Evolutionary conservation across 108 stramenopile genomes (phyloP), one percentile per base, ranked within the genome.

Genomic region (Seminavis robusta): DNA sequence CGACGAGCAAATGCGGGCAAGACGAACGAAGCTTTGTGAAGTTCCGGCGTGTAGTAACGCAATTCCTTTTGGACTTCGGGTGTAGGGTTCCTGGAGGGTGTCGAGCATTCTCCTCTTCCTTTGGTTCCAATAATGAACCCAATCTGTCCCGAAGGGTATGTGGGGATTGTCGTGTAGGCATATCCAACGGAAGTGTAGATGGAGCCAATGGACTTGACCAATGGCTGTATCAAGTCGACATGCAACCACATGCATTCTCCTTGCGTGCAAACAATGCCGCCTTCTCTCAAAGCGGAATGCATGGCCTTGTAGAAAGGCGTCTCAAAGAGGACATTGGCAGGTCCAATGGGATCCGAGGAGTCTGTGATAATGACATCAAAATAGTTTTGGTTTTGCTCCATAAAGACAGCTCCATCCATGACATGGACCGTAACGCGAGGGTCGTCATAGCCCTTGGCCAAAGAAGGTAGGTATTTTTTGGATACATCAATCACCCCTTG

Each of bases 211-310:
- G 74, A 72, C 11, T 62, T 42, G 19, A 98, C 51, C 49, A 98
- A 68, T 16, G 94, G 90, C 33, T 69, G 52, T 53, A 99, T 98
- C 19, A 98, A 54, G 56, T 90, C 69, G 33, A 97, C 56, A 67
- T 98, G 96, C 19, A 98, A 67, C 97, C 97, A 98, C 40, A 93
- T 73, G 74, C 98, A 98, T 59, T 99, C 99, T 45, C 97, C 96
- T 57, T 97, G 98, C n/a, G 94, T 95, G 51, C 95, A 96, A 53
- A 97, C 77, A 60, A 97, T 90, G 31, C 98, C 98, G 4, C 90
- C 92, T 16, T 92, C 87, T 24, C 84, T 69, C 43, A 99, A 79
- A 48, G 84, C 83, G 24, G 47, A 66, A 60, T 93, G 67, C 90
- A 97, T 94, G 62, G 87, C 77, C 36, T 86, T 74, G 71, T 88